These are phyloP conservation scores for Verruconis gallopava DNA, from an alignment of 2,329 filamentous ascomycete species.

Conservation along the genomic window DNA sequence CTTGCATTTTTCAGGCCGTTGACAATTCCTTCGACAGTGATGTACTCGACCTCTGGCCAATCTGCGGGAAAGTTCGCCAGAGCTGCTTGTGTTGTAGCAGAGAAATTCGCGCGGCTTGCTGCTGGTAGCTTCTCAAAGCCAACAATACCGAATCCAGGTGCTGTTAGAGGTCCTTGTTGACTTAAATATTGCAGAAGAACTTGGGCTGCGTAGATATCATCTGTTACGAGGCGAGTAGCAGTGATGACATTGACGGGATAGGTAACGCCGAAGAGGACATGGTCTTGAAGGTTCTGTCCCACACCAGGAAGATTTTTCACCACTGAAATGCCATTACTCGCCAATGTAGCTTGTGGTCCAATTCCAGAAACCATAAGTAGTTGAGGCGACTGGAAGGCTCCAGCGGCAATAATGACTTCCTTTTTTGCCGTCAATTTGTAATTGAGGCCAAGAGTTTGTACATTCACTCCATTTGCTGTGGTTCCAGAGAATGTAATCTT, in stretches of 20 bases:
- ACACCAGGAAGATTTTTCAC: constrained; percentile 6
- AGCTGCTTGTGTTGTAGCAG: background rate
- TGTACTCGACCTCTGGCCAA: constrained; percentile 10
- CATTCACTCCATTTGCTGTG: constrained; percentile 9
- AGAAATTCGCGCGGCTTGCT: constrained; percentile 2
- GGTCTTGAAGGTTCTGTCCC: constrained; percentile 9
- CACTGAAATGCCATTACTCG: constrained; percentile 5
- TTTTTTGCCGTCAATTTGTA: constrained; percentile 6
- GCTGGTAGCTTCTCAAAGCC: constrained; percentile 9
- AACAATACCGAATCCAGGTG: constrained; percentile 1
- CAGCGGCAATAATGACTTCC: constrained; percentile 10
- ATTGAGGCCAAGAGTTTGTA: constrained; percentile 1
- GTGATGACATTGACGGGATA: background rate
- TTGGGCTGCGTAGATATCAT: background rate
- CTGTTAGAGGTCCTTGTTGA: constrained; percentile 4
- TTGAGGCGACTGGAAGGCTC: constrained; percentile 10
- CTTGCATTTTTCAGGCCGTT: constrained; percentile 12
- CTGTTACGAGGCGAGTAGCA: background rate
- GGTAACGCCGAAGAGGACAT: constrained; percentile 3
- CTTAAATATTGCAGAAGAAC: background rate
- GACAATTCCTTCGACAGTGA: constrained; percentile 10
- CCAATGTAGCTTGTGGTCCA: constrained; percentile 6
- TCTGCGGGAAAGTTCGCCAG: constrained; percentile 6
- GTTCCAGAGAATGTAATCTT: constrained; percentile 22
- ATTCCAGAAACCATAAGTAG: constrained; percentile 11